Conservation (phyloP, 306 rosid species). For the Trifolium subterraneum region DNA sequence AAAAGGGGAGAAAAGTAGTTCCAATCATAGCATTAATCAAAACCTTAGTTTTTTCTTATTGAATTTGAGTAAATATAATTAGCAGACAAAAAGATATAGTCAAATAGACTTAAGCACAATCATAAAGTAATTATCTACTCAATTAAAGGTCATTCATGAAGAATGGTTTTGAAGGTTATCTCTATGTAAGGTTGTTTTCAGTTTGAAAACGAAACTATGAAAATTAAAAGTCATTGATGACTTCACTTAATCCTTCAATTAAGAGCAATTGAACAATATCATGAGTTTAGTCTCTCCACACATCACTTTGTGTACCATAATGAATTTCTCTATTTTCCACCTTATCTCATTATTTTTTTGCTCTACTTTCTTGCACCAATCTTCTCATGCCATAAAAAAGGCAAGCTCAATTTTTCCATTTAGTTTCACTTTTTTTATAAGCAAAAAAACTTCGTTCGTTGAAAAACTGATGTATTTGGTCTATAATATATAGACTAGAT, state of each 20-base stretch:
- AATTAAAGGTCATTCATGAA: no score
- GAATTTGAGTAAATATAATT: no score
- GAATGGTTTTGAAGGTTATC: neutral
- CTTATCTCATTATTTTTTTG: conserved; percentile 32
- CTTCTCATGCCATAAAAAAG: conserved; percentile 41
- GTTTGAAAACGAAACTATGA: neutral
- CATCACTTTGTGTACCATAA: conserved; percentile 2
- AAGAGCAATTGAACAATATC: neutral
- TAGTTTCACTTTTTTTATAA: no score
- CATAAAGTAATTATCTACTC: no score
- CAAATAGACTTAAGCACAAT: no score
- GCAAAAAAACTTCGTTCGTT: neutral
- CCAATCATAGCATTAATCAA: no score
- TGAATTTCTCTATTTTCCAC: conserved; percentile 38
- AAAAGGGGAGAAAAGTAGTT: no score
- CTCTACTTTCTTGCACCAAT: conserved; percentile 14
- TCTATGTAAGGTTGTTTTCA: conserved; percentile 28
- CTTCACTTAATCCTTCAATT: neutral
- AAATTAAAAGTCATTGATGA: neutral
- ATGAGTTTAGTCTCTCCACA: neutral
- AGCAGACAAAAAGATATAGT: no score
- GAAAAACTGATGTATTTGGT: no score
- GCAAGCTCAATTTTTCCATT: conserved; percentile 1
- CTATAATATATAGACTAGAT: no score
- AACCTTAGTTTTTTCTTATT: no score